Conservation (phyloP, 352 stramenopile genomes). For the Albugo candida region DNA sequence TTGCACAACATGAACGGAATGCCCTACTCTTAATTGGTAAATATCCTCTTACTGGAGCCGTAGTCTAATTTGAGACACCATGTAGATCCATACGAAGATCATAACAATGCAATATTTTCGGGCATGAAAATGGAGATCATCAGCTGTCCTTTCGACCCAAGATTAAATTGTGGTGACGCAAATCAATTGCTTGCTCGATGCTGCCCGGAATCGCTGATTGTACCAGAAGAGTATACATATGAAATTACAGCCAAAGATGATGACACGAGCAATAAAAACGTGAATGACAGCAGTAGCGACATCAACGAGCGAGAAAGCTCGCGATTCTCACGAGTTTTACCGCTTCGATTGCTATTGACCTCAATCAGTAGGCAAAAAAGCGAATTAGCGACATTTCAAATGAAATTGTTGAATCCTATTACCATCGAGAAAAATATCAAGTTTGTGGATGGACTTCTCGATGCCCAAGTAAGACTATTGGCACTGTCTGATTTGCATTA, state of each 20-base stretch:
- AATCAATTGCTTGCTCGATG: slow-evolving; percentile 75
- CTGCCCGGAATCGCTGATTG: slow-evolving; percentile 38
- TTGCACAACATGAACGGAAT: slow-evolving; percentile 39
- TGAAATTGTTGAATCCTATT: slow-evolving; percentile 51
- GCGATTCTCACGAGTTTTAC: slow-evolving; percentile 60
- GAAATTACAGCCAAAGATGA: neutral
- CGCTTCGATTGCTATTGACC: slow-evolving; percentile 43
- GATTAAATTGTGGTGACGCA: slow-evolving; percentile 61
- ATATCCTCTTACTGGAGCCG: neutral
- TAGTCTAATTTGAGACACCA: neutral
- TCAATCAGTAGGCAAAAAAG: slow-evolving; percentile 30
- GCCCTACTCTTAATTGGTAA: slow-evolving; percentile 48
- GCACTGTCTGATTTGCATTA: neutral
- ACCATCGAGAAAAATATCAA: slow-evolving; percentile 53
- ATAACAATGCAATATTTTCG: slow-evolving; percentile 34
- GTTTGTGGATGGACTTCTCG: slow-evolving; percentile 65
- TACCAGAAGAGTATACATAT: slow-evolving; percentile 35
- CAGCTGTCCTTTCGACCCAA: slow-evolving; percentile 48
- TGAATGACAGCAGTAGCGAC: slow-evolving; percentile 1
- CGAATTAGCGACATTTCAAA: slow-evolving; percentile 44
- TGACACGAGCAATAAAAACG: neutral
- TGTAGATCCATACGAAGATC: slow-evolving; percentile 37
- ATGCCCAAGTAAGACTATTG: slow-evolving; percentile 23
- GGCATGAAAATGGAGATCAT: slow-evolving; percentile 56
- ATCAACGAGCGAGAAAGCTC: slow-evolving; percentile 6